phyloP scores from a whole-genome alignment of 108 stramenopile genomes.

The Pseudonitzschia multistriata region DNA sequence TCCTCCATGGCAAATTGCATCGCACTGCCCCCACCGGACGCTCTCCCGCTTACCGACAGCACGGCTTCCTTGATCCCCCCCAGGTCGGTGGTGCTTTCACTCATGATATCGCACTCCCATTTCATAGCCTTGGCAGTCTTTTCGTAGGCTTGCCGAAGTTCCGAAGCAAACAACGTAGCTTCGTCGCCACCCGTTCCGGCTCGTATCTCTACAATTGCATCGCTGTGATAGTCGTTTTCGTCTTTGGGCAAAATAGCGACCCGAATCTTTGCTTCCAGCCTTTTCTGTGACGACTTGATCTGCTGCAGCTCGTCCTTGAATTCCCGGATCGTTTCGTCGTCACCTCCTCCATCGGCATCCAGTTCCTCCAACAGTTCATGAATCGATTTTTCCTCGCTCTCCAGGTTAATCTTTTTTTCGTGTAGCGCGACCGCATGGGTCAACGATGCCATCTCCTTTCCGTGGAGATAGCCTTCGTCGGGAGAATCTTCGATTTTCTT shows the following conservation, averaged over 20 bases:
- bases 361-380: constrained; percentile 60
- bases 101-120: constrained; percentile 72
- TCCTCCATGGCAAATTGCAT: constrained; percentile 8
- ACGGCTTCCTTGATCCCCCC: constrained; percentile 78
- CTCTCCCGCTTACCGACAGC: constrained; percentile 48
- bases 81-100: constrained; percentile 63
- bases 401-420: constrained; percentile 35
- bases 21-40: constrained; percentile 31
- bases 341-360: constrained; percentile 9
- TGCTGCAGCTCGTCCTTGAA: constrained; percentile 51
- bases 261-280: constrained; percentile 48
- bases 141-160: constrained; percentile 82
- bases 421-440: constrained; percentile 33
- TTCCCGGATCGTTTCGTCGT: constrained; percentile 53
- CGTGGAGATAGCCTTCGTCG: constrained; percentile 46
- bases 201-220: constrained; percentile 93
- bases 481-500: constrained; percentile 36
- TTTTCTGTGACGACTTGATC: constrained; percentile 30
- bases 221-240: constrained; percentile 65
- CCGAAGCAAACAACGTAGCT: constrained; percentile 88
- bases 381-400: constrained; percentile 50
- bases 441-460: constrained; percentile 69
- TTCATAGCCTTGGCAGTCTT: constrained; percentile 66
- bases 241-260: constrained; percentile 67
- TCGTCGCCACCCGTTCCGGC: constrained; percentile 97